A percentile compares a stretch with the other conserved stretches of the same genome.
phyloP scores from a whole-genome alignment of 164 flowering plant genomes.

The Warburgia ugandensis region DNA sequence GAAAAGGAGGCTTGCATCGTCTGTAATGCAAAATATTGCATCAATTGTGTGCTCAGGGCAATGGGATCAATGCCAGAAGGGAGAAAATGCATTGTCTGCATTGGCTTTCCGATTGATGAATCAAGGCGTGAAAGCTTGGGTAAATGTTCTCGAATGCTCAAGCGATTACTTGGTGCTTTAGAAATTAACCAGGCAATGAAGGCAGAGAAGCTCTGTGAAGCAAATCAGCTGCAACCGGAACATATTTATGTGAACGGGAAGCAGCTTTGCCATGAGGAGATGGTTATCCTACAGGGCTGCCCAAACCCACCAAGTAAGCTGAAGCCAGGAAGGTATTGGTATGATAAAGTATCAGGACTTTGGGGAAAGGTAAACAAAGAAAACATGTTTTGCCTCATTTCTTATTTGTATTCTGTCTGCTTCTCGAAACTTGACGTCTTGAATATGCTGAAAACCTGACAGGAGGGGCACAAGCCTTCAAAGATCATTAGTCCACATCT shows the following conservation, averaged over 20 bases:
- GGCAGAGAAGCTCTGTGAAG: conserved; percentile 77
- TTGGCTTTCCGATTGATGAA: conserved; percentile 76
- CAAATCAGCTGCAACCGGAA: conserved; percentile 83
- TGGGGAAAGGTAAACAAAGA: conserved; percentile 91
- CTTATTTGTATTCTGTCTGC: conserved; percentile 2
- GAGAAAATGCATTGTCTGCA: conserved; percentile 90
- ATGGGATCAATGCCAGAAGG: conserved; percentile 99
- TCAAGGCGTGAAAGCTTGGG: conserved; percentile 67
- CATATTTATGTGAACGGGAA: conserved; percentile 68
- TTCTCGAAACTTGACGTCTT: conserved; percentile 11
- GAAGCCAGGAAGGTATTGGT: conserved; percentile 96
- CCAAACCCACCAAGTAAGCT: conserved; percentile 85
- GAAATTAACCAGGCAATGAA: conserved; percentile 80
- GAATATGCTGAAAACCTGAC: conserved; percentile 22
- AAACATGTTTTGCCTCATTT: not conserved
- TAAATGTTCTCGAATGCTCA: conserved; percentile 82
- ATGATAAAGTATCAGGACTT: conserved; percentile 94
- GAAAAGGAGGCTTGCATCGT: conserved; percentile 95
- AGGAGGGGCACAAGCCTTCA: conserved; percentile 91
- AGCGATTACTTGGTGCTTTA: conserved; percentile 61
- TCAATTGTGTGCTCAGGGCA: conserved; percentile 85
- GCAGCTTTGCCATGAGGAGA: conserved; percentile 76
- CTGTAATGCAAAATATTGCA: conserved; percentile 90
- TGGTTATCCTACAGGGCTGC: conserved; percentile 58
- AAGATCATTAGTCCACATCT: conserved; percentile 76